Evolutionary conservation across 345 rosid species (phyloP).

Genomic region (Sonneratia caseolaris): DNA sequence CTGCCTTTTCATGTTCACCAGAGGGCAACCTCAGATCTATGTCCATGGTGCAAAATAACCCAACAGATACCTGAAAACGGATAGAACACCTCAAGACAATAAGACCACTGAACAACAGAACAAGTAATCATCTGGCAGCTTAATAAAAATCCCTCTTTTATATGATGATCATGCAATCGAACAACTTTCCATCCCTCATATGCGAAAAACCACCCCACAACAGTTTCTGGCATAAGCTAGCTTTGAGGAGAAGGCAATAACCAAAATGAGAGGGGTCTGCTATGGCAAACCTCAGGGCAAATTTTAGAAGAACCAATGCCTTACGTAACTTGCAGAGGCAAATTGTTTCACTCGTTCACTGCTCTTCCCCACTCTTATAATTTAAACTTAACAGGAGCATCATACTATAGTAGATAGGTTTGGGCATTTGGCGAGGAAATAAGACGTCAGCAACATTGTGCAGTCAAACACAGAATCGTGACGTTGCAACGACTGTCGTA

Average conservation of each 20-base stretch:
- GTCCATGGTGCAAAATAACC: conserved; percentile 26
- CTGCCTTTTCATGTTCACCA: conserved; percentile 45
- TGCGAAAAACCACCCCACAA: background rate
- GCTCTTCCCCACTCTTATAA: background rate
- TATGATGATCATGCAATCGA: background rate
- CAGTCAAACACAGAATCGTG: too few species aligned
- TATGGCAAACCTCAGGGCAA: background rate
- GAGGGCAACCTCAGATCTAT: conserved; percentile 56
- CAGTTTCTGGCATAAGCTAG: background rate
- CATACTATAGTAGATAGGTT: background rate
- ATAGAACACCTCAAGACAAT: background rate
- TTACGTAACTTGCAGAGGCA: background rate
- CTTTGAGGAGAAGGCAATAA: background rate
- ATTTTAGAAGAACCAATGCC: background rate
- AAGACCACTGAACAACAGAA: background rate
- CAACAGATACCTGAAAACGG: conserved; percentile 1
- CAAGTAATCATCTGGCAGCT: background rate
- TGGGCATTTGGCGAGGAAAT: too few species aligned
- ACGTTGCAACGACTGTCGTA: too few species aligned
- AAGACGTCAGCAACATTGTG: too few species aligned
- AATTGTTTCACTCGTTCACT: background rate
- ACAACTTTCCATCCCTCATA: background rate
- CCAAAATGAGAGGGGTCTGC: background rate
- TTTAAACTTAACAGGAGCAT: background rate
- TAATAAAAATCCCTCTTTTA: background rate